A percentile compares a stretch with the other conserved stretches of the same genome.
Evolutionary conservation across 345 rosid genomes (phyloP).

Genomic region (Citrus trifoliata): DNA sequence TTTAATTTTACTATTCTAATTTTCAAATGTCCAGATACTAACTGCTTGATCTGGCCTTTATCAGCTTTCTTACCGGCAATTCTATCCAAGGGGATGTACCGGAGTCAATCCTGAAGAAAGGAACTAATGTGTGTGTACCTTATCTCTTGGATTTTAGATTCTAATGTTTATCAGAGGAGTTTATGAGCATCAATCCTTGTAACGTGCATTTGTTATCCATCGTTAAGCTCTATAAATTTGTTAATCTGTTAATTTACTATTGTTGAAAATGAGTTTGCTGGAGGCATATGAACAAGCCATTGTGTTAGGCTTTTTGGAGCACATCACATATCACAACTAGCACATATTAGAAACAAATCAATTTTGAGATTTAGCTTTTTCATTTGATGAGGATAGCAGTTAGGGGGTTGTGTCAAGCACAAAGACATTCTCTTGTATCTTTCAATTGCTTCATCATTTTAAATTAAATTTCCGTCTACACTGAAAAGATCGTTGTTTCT

Average conservation of each 20-base stretch:
- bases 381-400: background rate
- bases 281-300: background rate
- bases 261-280: background rate
- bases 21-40: background rate
- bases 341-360: background rate
- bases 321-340: background rate
- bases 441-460: background rate
- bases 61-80: slow-evolving; percentile 27
- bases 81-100: slow-evolving; percentile 27
- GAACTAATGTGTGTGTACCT: slow-evolving; percentile 25
- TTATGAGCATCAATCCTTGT: background rate
- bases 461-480: background rate
- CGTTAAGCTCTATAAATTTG: background rate
- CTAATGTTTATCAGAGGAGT: background rate
- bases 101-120: slow-evolving; percentile 23
- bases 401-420: background rate
- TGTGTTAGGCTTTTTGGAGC: background rate
- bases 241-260: background rate
- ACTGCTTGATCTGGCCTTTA: background rate
- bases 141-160: background rate
- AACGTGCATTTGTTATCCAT: background rate
- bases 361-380: background rate
- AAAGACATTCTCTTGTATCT: background rate
- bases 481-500: background rate
- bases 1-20: background rate